Evolutionary conservation across 306 rosid species (phyloP).

Genomic region (Dalbergia oliveri): DNA sequence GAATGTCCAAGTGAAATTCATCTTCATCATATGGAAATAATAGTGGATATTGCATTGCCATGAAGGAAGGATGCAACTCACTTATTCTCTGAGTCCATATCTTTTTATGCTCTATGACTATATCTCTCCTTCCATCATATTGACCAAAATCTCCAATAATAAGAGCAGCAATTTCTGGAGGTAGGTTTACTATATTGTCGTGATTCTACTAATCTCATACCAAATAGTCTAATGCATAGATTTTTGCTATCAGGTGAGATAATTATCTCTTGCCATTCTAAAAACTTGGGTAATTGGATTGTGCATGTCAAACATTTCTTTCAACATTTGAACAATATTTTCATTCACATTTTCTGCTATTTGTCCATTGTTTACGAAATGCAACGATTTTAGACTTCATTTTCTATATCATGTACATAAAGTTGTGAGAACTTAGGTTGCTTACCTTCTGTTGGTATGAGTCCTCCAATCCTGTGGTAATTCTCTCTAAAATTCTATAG

Average conservation of each 20-base stretch:
- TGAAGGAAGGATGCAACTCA: neutral
- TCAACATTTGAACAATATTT: neutral
- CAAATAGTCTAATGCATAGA: neutral
- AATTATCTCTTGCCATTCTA: slow-evolving; percentile 8
- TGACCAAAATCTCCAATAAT: slow-evolving; percentile 9
- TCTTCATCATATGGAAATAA: slow-evolving; percentile 21
- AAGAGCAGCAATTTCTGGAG: neutral
- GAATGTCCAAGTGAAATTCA: neutral
- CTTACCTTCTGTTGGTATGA: neutral
- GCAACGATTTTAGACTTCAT: slow-evolving; percentile 5
- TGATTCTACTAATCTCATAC: neutral
- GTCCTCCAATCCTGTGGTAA: neutral
- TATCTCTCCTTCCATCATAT: neutral
- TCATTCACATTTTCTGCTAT: neutral
- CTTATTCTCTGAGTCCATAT: neutral
- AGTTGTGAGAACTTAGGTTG: neutral
- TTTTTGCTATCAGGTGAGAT: neutral
- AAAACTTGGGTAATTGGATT: neutral
- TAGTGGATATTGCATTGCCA: slow-evolving; percentile 29
- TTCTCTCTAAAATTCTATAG: neutral
- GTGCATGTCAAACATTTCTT: neutral
- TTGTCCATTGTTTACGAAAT: neutral
- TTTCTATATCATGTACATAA: neutral
- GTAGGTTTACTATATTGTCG: neutral
- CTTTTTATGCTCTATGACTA: neutral